Percentiles rank a stretch among this genome's conserved stretches.
These are phyloP conservation scores for Suillus bovinus DNA, from an alignment of 768 basidiomycete genomes.

Conservation along the genomic window DNA sequence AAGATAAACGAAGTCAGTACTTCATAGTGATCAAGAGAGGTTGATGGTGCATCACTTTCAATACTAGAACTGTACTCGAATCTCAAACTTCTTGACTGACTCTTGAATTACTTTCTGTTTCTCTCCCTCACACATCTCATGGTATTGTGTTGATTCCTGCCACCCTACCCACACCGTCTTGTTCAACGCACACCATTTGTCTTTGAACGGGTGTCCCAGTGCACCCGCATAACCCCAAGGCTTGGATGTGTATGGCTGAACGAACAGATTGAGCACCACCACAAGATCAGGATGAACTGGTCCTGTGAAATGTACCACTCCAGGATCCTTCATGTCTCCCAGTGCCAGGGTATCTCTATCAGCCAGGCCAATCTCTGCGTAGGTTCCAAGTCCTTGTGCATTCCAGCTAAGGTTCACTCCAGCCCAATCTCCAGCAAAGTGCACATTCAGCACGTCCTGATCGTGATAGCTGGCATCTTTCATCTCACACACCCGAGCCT, in stretches of 20 bases:
- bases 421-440: conserved; percentile 47
- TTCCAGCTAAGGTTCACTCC: conserved; percentile 49
- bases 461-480: conserved; percentile 37
- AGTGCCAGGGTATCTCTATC: conserved; percentile 38
- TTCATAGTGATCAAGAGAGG: not conserved
- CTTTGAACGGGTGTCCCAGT: conserved; percentile 49
- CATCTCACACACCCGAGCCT: conserved; percentile 26
- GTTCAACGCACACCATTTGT: conserved; percentile 48
- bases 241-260: conserved; percentile 55
- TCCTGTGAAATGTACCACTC: conserved; percentile 60
- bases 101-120: conserved; percentile 15
- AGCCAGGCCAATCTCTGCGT: conserved; percentile 36
- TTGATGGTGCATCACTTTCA: not conserved
- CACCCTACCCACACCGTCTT: conserved; percentile 45
- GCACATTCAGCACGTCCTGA: conserved; percentile 52
- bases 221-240: conserved; percentile 59
- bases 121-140: conserved; percentile 17
- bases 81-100: not conserved
- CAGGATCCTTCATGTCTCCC: conserved; percentile 39
- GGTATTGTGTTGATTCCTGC: conserved; percentile 26
- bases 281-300: conserved; percentile 48
- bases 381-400: conserved; percentile 58
- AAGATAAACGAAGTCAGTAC: not conserved
- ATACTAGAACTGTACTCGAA: not conserved
- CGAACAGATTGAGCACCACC: conserved; percentile 48